Conservation (phyloP, 768 basidiomycete species). For the Leccinum ochraceum region DNA sequence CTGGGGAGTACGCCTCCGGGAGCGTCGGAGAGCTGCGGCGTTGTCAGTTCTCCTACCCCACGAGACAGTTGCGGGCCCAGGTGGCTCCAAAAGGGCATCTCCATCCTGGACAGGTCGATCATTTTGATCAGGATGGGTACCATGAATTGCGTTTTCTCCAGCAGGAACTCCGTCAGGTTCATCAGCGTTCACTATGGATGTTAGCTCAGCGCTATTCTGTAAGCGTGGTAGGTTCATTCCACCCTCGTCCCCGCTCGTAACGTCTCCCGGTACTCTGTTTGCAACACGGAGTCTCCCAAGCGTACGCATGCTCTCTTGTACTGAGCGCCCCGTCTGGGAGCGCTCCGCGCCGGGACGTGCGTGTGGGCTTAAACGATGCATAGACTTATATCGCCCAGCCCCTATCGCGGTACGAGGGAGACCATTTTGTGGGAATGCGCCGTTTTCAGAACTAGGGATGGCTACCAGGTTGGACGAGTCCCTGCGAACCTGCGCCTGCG, state of each 20-base stretch:
- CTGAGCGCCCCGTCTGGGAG: conserved; percentile 19
- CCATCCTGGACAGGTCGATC: conserved; percentile 4
- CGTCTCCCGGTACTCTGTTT: conserved; percentile 50
- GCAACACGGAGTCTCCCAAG: conserved; percentile 50
- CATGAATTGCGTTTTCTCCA: conserved; percentile 1
- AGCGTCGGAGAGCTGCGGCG: conserved; percentile 23
- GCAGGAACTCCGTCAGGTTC: neutral
- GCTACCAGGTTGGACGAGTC: conserved; percentile 19
- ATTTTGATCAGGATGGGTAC: neutral
- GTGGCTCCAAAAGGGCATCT: conserved; percentile 13
- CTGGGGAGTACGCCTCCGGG: conserved; percentile 10
- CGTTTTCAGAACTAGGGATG: conserved; percentile 5
- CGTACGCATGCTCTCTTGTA: conserved; percentile 35
- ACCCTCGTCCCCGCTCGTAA: conserved; percentile 37
- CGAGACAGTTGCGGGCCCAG: conserved; percentile 25
- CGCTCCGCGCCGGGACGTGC: conserved; percentile 19
- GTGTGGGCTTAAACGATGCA: neutral
- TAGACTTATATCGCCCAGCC: neutral
- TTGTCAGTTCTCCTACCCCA: conserved; percentile 32
- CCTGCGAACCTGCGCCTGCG: conserved; percentile 22
- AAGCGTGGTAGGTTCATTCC: conserved; percentile 15
- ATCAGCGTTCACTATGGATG: neutral
- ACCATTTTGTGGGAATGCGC: conserved; percentile 1
- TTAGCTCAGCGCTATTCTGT: neutral
- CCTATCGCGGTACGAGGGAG: neutral